Evolutionary conservation across 1,284 basidiomycete genomes (phyloP).

Genomic region (Ceratobasidium sp.): DNA sequence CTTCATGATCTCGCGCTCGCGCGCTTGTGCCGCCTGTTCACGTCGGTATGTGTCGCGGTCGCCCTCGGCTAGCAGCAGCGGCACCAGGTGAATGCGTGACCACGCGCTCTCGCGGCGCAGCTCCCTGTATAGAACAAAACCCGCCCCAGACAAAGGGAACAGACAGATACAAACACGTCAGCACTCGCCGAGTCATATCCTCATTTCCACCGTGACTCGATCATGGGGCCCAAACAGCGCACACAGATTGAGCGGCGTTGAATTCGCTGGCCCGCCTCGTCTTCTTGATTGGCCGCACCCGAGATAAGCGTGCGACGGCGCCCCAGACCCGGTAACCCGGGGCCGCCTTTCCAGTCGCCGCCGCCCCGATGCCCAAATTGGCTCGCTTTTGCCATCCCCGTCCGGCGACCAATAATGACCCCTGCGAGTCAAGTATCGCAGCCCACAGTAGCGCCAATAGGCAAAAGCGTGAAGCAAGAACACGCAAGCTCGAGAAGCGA

Average conservation of each 20-base stretch:
- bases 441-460: slow-evolving; percentile 4
- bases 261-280: neutral
- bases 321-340: slow-evolving; percentile 19
- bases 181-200: slow-evolving; percentile 23
- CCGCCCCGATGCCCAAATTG: slow-evolving; percentile 6
- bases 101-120: slow-evolving; percentile 91
- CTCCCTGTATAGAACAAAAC: slow-evolving; percentile 66
- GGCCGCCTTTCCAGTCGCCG: slow-evolving; percentile 17
- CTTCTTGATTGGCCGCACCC: neutral
- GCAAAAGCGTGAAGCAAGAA: neutral
- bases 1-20: slow-evolving; percentile 95
- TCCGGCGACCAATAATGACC: slow-evolving; percentile 19
- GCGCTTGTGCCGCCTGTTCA: slow-evolving; percentile 74
- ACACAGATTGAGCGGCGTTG: slow-evolving; percentile 30
- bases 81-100: slow-evolving; percentile 95
- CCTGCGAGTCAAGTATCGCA: slow-evolving; percentile 5
- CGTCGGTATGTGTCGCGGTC: slow-evolving; percentile 91
- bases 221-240: slow-evolving; percentile 34
- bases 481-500: slow-evolving; percentile 30
- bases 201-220: slow-evolving; percentile 21
- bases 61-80: slow-evolving; percentile 88
- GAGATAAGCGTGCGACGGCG: slow-evolving; percentile 24
- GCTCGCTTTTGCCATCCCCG: slow-evolving; percentile 7
- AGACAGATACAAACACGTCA: slow-evolving; percentile 26
- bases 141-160: slow-evolving; percentile 19